Base-by-base conservation (phyloP, 768 basidiomycete genomes). In the Pleurotus tuber-regium region DNA sequence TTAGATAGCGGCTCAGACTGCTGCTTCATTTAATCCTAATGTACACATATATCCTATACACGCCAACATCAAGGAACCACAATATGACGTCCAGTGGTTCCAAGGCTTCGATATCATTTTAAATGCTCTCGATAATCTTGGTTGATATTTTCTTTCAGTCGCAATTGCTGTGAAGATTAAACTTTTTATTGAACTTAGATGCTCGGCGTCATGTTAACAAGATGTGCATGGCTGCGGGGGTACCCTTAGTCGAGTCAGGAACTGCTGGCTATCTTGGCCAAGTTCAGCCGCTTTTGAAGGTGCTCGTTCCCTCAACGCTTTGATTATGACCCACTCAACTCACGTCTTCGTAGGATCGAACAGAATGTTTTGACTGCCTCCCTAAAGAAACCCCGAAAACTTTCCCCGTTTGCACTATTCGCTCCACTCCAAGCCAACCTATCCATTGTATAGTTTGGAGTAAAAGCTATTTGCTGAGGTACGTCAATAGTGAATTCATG, bases 361-460 rank as follows among this genome's bases (percentile, higher is more conserved):
- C 92, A 1, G 95, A 98, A 63, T 99, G 97, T 68, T 98, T 95
- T 62, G 95, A 98, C 63, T 99, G 97, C 59, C 78, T 91, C n/a
- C 82, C 87, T 4, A 98, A 98, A 65, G 87, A 88, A 1, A 88
- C 89, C 0, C 93, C 94, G 0, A 98, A 94, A 65, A 88, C 92
- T 0, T 98, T 92, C 63, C 95, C 97, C 0, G 95, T 98, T 8
- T 99, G 97, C 66, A 98, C 97, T 0, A 98, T 99, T 58, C 86
- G 96, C 31, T 92, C 92, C 2, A 98, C 97, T 0, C 97, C 97
- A 0, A 92, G 89, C 52, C 95, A 96, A 57, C 93, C 97, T 0
- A 97, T 98, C 44, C 97, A 99, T 61, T 99, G 96, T 62, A 98
- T 99, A 43, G 95, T 98, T 2, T 99, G 97, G 97, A 93, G 92